Base-by-base conservation (phyloP, 768 basidiomycete genomes). In the Kwoniella newhampshirensis region DNA sequence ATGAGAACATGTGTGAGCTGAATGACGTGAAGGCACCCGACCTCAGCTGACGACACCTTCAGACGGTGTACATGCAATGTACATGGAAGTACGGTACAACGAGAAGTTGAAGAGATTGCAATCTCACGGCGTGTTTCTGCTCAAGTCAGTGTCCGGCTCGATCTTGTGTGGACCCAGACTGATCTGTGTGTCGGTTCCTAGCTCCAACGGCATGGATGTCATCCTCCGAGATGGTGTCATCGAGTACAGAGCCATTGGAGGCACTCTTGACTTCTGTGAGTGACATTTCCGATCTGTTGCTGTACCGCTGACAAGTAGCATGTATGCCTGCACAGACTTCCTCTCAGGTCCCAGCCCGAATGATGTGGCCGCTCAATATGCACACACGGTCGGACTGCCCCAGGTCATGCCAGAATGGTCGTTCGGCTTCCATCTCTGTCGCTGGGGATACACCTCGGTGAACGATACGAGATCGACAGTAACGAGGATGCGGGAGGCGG, bases 111-210 rank as follows among this genome's bases (percentile, higher is more conserved):
- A 80, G 30, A 81, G 68, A 5, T 83, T 85, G 0, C 78, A 80
- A 46, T 83, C 87, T 0, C 88, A 89, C 74, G 88, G 88, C 26
- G 87, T 89, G 36, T 87, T 90, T 67, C 73, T 88, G 18, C 80
- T 86, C 59, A 87, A 81, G 55, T 64, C 35, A 28, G 61, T 63
- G 23, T 2, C 17, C 21, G 9, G 25, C 9, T 4, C 26, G 5
- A 41, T 18, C 27, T 23, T 17, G 41, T 30, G 21, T 12, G 27
- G 26, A 8, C 9, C 13, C 11, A 52, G 9, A 28, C 35, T 53
- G 32, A 48, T 28, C 51, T n/a, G 12, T 27, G 36, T 28, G 4
- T 2, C 20, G 32, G 7, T 13, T 32, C 7, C 26, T 43, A 63
- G 61, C 69, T 79, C 87, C 17, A 81, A 85, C 26, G 87, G 86